These are phyloP conservation scores for Candida quercuum DNA, from an alignment of 805 yeast genomes.

Conservation along the genomic window DNA sequence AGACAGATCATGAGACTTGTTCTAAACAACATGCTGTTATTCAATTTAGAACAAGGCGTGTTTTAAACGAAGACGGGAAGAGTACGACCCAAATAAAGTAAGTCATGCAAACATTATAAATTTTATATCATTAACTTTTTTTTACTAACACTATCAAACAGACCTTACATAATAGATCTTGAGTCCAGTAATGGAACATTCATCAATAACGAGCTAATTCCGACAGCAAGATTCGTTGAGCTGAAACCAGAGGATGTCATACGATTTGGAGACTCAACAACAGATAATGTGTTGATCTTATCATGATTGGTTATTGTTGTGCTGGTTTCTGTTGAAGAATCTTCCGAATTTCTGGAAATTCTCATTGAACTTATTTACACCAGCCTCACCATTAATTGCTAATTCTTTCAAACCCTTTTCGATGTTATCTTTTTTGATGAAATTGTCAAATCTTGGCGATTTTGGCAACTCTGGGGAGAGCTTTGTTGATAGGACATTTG, in stretches of 20 bases:
- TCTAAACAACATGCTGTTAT: slow-evolving; percentile 46
- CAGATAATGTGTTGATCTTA: slow-evolving; percentile 25
- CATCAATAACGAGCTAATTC: slow-evolving; percentile 34
- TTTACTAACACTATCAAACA: slow-evolving; percentile 6
- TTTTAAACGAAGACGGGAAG: not conserved
- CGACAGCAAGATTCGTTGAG: slow-evolving; percentile 37
- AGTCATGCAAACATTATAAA: too few relatives aligned
- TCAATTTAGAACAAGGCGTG: slow-evolving; percentile 32
- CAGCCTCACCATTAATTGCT: slow-evolving; percentile 50
- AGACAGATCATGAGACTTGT: slow-evolving; percentile 30
- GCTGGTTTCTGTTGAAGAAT: slow-evolving; percentile 38
- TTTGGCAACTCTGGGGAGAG: slow-evolving; percentile 16
- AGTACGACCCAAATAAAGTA: slow-evolving; percentile 3
- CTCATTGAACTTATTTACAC: slow-evolving; percentile 60
- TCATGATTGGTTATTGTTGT: slow-evolving; percentile 3
- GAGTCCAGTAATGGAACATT: slow-evolving; percentile 44
- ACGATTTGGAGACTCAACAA: slow-evolving; percentile 30
- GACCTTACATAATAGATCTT: slow-evolving; percentile 40
- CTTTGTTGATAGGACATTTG: slow-evolving; percentile 7
- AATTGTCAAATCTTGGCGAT: slow-evolving; percentile 24
- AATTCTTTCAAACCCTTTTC: slow-evolving; percentile 30
- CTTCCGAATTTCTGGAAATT: slow-evolving; percentile 53
- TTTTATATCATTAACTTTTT: not conserved
- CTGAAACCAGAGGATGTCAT: slow-evolving; percentile 35
- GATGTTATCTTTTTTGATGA: slow-evolving; percentile 26